Conservation (phyloP, 2,329 filamentous ascomycete species). For the Fusarium palustre region DNA sequence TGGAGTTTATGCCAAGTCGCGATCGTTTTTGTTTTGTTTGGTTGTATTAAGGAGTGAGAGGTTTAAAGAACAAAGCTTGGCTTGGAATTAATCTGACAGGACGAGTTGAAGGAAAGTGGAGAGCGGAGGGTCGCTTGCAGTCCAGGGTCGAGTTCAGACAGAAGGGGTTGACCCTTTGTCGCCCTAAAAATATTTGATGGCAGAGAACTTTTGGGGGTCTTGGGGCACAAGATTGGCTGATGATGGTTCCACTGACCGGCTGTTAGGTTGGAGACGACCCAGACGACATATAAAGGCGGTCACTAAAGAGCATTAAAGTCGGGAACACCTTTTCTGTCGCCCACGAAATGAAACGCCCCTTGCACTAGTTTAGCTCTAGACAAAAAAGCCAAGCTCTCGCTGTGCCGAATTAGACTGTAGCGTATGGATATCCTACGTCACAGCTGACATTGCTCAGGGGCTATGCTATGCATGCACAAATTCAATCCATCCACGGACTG, state of each 20-base stretch:
- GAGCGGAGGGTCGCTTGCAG: background rate
- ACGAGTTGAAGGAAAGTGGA: slow-evolving; percentile 2
- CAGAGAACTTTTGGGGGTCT: slow-evolving; percentile 1
- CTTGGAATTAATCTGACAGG: slow-evolving; percentile 17
- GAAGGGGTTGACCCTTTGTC: slow-evolving; percentile 26
- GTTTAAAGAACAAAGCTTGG: slow-evolving; percentile 13
- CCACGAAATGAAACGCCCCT: slow-evolving; percentile 18
- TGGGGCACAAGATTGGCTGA: background rate
- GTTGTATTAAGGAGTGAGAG: slow-evolving; percentile 10
- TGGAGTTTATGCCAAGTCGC: background rate
- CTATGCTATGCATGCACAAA: slow-evolving; percentile 7
- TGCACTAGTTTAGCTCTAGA: slow-evolving; percentile 7
- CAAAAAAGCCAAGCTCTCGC: background rate
- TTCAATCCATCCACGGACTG: background rate
- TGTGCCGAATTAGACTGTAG: background rate
- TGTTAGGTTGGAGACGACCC: background rate
- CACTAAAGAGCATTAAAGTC: background rate
- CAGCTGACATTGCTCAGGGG: slow-evolving; percentile 11
- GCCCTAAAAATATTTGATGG: slow-evolving; percentile 17
- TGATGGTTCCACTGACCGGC: slow-evolving; percentile 7
- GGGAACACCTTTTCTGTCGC: slow-evolving; percentile 7
- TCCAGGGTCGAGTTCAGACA: background rate
- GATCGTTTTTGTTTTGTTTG: slow-evolving; percentile 2
- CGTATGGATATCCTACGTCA: slow-evolving; percentile 17
- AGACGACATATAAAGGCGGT: background rate